Evolutionary conservation across 2,329 filamentous ascomycete genomes (phyloP).

Genomic region (Pseudogymnoascus sp.): DNA sequence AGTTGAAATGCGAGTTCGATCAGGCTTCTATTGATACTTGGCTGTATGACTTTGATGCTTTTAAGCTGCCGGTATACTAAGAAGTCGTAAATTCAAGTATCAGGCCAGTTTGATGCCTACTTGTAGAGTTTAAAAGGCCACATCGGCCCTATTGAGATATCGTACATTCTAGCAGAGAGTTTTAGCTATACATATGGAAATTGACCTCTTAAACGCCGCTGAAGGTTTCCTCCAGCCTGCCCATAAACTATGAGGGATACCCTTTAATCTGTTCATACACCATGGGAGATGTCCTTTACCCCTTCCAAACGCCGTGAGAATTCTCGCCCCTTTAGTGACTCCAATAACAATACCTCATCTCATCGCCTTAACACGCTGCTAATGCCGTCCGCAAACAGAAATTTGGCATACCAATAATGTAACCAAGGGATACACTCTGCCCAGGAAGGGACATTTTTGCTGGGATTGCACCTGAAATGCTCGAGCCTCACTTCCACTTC

Average conservation of each 20-base stretch:
- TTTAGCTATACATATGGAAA: neutral
- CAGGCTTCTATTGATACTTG: constrained; percentile 32
- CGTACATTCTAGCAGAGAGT: constrained; percentile 1
- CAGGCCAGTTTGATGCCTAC: neutral
- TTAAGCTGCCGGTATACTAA: constrained; percentile 33
- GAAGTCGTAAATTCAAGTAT: constrained; percentile 9
- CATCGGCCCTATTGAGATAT: neutral
- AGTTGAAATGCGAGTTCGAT: constrained; percentile 32
- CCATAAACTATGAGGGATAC: neutral
- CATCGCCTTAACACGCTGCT: neutral
- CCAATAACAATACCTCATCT: neutral
- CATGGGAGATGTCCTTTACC: neutral
- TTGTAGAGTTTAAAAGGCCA: neutral
- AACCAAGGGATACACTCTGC: neutral
- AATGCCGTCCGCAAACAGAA: constrained; percentile 1
- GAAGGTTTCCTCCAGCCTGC: neutral
- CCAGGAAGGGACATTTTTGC: neutral
- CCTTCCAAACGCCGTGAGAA: neutral
- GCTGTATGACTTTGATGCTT: constrained; percentile 32
- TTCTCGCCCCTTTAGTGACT: neutral
- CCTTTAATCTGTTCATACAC: neutral
- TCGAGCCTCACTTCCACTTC: neutral
- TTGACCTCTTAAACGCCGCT: neutral
- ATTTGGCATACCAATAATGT: neutral
- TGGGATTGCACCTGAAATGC: constrained; percentile 3